These are phyloP conservation scores for Penicillium paneum DNA, from an alignment of 2,329 filamentous ascomycete species.

Conservation along the genomic window DNA sequence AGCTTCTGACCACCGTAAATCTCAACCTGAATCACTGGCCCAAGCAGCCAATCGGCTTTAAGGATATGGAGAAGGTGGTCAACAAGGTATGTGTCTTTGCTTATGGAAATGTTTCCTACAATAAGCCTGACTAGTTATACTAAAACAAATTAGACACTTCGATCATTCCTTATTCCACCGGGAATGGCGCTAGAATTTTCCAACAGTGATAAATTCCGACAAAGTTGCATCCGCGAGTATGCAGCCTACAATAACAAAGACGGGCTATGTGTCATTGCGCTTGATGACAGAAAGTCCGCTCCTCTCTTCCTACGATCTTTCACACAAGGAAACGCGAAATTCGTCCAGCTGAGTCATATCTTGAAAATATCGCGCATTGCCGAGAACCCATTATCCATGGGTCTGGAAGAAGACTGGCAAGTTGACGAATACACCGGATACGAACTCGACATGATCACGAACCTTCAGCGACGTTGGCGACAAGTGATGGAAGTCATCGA, in stretches of 20 bases:
- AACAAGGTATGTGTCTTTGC: constrained; percentile 4
- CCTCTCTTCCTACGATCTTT: constrained; percentile 4
- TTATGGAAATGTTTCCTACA: not conserved
- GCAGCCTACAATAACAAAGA: constrained; percentile 12
- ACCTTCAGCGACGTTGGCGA: constrained; percentile 15
- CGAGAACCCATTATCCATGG: not conserved
- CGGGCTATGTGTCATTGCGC: constrained; percentile 9
- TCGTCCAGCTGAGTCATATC: constrained; percentile 1
- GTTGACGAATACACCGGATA: constrained; percentile 4
- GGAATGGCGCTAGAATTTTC: not conserved
- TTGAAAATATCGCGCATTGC: not conserved
- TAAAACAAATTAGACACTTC: not conserved
- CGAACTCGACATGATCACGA: constrained; percentile 5
- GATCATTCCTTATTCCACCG: not conserved
- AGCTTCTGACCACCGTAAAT: constrained; percentile 8
- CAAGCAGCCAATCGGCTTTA: constrained; percentile 2
- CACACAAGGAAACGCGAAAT: not conserved
- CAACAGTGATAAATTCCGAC: constrained; percentile 2
- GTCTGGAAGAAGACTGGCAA: not conserved
- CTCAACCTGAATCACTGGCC: constrained; percentile 12
- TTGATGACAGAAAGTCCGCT: constrained; percentile 8
- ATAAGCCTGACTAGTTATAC: not conserved
- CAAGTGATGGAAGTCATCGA: constrained; percentile 1
- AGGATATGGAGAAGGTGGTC: not conserved
- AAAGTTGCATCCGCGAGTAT: constrained; percentile 8